A percentile compares a stretch with the other conserved stretches of the same genome.
Evolutionary conservation across 2,329 filamentous ascomycete species (phyloP).

Genomic region (Ilyonectria mors-panacis): DNA sequence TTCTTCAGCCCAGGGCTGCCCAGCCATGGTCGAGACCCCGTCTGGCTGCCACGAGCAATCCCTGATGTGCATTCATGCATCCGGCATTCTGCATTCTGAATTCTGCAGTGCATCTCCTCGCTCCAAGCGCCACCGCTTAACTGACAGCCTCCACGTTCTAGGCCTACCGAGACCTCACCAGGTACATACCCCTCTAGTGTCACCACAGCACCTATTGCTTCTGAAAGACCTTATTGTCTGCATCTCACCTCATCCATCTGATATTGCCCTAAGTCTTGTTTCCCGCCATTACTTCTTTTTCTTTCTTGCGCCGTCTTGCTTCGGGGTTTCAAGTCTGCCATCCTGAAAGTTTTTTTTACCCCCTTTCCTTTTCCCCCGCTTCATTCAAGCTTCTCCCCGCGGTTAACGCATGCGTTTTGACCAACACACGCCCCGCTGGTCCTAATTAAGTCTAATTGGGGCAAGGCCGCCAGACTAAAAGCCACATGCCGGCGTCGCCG

Average conservation of each 20-base stretch:
- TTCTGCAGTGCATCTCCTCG: conserved; percentile 17
- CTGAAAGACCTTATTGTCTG: neutral
- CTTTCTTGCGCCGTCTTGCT: neutral
- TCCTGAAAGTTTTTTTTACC: neutral
- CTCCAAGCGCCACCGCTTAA: conserved; percentile 18
- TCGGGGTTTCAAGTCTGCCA: neutral
- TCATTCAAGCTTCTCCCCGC: conserved; percentile 11
- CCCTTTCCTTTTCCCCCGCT: neutral
- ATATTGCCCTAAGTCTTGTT: neutral
- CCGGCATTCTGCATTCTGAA: conserved; percentile 27
- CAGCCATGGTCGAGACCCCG: conserved; percentile 44
- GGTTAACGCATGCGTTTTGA: conserved; percentile 8
- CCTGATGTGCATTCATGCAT: conserved; percentile 30
- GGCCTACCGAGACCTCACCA: conserved; percentile 56
- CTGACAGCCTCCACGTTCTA: conserved; percentile 50
- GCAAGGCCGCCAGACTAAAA: conserved; percentile 10
- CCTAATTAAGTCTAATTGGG: neutral
- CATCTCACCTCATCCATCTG: neutral
- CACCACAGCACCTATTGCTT: conserved; percentile 11
- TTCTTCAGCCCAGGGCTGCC: conserved; percentile 25
- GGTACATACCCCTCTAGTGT: conserved; percentile 45
- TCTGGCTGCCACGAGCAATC: conserved; percentile 31
- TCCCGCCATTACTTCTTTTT: neutral
- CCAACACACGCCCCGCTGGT: neutral
- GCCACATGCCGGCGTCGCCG: conserved; percentile 28